Percentiles rank a stretch among this genome's conserved stretches.
These are phyloP conservation scores for Ogataea pignaliae DNA, from an alignment of 805 yeast genomes.

Conservation along the genomic window DNA sequence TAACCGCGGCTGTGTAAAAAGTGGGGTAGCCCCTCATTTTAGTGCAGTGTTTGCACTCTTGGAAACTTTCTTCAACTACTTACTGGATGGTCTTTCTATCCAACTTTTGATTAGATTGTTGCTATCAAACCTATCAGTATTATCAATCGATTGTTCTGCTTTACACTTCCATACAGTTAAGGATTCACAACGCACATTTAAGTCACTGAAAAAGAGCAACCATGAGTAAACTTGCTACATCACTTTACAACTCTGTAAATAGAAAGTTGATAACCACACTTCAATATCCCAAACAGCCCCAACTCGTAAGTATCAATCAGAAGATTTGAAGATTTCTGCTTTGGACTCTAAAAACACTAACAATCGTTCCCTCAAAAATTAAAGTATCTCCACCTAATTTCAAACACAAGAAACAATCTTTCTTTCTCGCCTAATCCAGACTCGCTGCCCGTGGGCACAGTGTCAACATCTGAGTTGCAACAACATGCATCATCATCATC, in stretches of 20 bases:
- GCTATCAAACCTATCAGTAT: too few relatives aligned
- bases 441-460: constrained; percentile 21
- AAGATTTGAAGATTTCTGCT: too few relatives aligned
- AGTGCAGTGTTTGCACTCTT: too few relatives aligned
- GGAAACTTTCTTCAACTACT: too few relatives aligned
- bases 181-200: too few relatives aligned
- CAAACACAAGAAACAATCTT: constrained; percentile 12
- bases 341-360: too few relatives aligned
- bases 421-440: constrained; percentile 29
- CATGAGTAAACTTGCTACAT: constrained; percentile 1
- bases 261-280: constrained; percentile 18
- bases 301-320: constrained; percentile 23
- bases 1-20: background rate
- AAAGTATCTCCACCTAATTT: constrained; percentile 21
- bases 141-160: too few relatives aligned
- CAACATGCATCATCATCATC: background rate
- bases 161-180: background rate
- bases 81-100: too few relatives aligned
- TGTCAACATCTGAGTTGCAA: constrained; percentile 1
- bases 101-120: too few relatives aligned
- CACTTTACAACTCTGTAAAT: constrained; percentile 10
- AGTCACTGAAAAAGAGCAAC: background rate
- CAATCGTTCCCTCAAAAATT: background rate
- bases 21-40: background rate
- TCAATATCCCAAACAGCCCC: constrained; percentile 23